Evolutionary conservation across 2,329 filamentous ascomycete genomes (phyloP), one percentile per base, ranked within the genome.

Genomic region (Diaporthe citri): DNA sequence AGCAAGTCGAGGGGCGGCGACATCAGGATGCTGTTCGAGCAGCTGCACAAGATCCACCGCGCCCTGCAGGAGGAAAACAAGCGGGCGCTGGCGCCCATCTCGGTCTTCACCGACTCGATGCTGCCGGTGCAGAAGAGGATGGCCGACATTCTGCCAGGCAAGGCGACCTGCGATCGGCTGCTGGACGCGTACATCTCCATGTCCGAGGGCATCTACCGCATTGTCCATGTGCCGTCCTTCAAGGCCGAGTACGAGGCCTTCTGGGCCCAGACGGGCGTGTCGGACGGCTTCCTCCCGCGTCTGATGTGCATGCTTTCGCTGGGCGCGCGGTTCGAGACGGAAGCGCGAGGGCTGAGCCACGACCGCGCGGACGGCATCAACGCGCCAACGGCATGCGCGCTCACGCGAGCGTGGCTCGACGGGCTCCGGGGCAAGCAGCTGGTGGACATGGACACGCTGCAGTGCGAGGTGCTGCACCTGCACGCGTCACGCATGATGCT

Each of bases 91-190:
- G 81, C 86, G 7, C 88, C 89, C 0, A 90, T 90, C 59, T 84
- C 87, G 4, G 88, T 90, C 43, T 90, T 87, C 77, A 88, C 90
- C 39, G 88, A 90, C 78, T 90, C 88, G n/a, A 88, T 90, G 83
- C 88, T 89, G 79, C 88, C 89, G 0, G 85, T 90, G 3, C 86
- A 87, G 74, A 89, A 89, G 79, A 87, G 89, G 62, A 91, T 91
- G 89, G 85, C 84, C 41, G 88, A 90, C 74, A 89, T 90, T 20
- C 78, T 90, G 25, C 89, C 89, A 0, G 86, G 85, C 43, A 88
- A 85, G 78, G 74, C 82, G 0, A 85, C 88, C 12, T 91, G 89
- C 80, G 88, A 90, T 77, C 84, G 86, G 20, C 83, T 90, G 4
- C 78, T 90, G 4, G 81, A 85, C 10, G 82, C 86, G 2, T 90